Evolutionary conservation across 495 filamentous ascomycete species (phyloP), one percentile per base, ranked within the genome.

Genomic region (Haplographium delicatum): DNA sequence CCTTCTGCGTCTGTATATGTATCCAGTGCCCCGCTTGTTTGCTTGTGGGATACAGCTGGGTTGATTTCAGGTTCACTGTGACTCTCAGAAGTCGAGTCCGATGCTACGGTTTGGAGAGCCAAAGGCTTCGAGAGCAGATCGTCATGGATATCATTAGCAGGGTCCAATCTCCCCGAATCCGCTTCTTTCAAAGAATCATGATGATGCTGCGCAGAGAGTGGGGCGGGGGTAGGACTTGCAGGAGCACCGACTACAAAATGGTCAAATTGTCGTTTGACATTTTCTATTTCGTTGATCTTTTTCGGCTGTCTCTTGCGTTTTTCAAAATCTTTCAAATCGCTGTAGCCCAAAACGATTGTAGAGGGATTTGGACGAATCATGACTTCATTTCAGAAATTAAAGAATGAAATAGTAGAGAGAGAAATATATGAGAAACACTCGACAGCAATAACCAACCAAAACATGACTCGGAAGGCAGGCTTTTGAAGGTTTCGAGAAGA

Each of bases 321-420:
- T 13, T 72, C 68, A 18, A 68, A 67, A 34, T 76, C 71, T 54
- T 66, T 65, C 24, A 85, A 57, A 58, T 85, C 82, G 10, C 69
- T 62, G 27, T 74, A 70, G 24, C 71, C 72, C 31, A 84, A 59
- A 6, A 65, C 63, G 56, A 85, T 73, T 27, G 69, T 63, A 0
- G 78, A 80, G 9, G 75, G 72, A 30, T 64, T 61, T 20, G 74
- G 62, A 51, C 81, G 74, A 40, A 85, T 65, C 82, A 84, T 84
- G 46, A 15, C 15, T 22, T 24, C 22, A 28, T 5, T 23, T 16
- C n/a, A n/a, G n/a, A n/a, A n/a, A n/a, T n/a, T n/a, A 15, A 25
- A 34, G 20, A 20, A 28, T 37, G 37, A 46, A 22, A 4, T 19
- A 44, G 26, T 16, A 35, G 35, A 51, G 15, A 41, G 27, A 33